Conservation (phyloP, 2,329 filamentous ascomycete species). For the Paecilomyces formosus region DNA sequence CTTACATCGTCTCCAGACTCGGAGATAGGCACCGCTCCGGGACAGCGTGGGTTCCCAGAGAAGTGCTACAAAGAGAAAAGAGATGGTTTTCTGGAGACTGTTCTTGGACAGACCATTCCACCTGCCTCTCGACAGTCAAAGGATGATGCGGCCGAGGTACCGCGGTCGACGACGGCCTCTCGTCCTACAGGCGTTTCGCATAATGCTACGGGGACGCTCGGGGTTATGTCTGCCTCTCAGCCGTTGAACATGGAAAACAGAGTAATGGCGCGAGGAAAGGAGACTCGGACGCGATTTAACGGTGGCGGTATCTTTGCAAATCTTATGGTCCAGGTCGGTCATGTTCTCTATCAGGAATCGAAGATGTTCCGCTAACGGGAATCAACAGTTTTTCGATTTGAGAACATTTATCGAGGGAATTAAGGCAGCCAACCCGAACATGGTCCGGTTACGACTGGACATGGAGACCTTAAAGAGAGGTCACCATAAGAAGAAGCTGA, state of each 20-base stretch:
- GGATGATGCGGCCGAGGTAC: not conserved
- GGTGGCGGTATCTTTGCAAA: conserved; percentile 33
- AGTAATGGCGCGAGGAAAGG: conserved; percentile 29
- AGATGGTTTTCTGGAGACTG: conserved; percentile 26
- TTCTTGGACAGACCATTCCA: conserved; percentile 9
- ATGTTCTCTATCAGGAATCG: not conserved
- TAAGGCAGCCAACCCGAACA: conserved; percentile 25
- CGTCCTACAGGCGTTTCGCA: not conserved
- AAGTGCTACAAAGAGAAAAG: conserved; percentile 15
- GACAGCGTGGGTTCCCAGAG: conserved; percentile 11
- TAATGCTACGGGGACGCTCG: conserved; percentile 10
- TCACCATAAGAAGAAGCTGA: conserved; percentile 22
- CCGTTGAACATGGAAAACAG: conserved; percentile 24
- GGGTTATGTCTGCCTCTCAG: conserved; percentile 20
- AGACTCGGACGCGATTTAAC: conserved; percentile 34
- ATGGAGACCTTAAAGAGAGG: conserved; percentile 25
- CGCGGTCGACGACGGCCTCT: not conserved
- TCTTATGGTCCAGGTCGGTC: conserved; percentile 30
- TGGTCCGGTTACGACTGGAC: conserved; percentile 26
- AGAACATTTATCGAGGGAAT: conserved; percentile 30
- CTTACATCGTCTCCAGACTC: conserved; percentile 11
- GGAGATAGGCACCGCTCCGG: conserved; percentile 18
- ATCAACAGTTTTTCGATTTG: conserved; percentile 29
- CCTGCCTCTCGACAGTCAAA: conserved; percentile 3
- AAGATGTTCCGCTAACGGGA: not conserved